These are phyloP conservation scores for Pseudocohnilembus persalinus DNA, from an alignment of 169 alveolate genomes.

Conservation along the genomic window DNA sequence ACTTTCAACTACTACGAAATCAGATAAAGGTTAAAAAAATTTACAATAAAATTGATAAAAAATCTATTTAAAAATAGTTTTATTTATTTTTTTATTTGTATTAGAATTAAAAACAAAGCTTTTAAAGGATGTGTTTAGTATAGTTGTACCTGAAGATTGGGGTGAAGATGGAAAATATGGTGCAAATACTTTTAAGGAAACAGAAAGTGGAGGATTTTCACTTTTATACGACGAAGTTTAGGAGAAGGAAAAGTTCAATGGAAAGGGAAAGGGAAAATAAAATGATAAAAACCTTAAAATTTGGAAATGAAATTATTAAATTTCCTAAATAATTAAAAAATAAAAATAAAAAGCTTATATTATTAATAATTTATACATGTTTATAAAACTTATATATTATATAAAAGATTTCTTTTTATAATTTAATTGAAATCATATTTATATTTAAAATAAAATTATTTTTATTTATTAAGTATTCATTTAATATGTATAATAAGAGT, in stretches of 20 bases:
- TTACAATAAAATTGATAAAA: too few species aligned
- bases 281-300: not conserved
- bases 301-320: not conserved
- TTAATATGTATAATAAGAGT: too few species aligned
- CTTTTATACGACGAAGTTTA: conserved; percentile 65
- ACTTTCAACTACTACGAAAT: conserved; percentile 74
- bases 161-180: conserved; percentile 79
- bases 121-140: conserved; percentile 80
- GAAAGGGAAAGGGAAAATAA: not conserved
- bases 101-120: conserved; percentile 80
- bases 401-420: too few species aligned
- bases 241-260: conserved; percentile 2
- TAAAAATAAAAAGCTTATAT: not conserved
- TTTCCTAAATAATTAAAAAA: not conserved
- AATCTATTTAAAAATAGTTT: not conserved
- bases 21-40: not conserved
- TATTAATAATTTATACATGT: too few species aligned
- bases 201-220: conserved; percentile 69
- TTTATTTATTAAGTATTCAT: too few species aligned
- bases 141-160: conserved; percentile 87
- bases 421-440: too few species aligned
- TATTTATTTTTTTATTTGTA: conserved; percentile 44
- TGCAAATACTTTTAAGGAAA: conserved; percentile 65
- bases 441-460: too few species aligned
- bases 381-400: too few species aligned